Conservation (phyloP, 1,284 basidiomycete genomes). For the Moesziomyces antarcticus region DNA sequence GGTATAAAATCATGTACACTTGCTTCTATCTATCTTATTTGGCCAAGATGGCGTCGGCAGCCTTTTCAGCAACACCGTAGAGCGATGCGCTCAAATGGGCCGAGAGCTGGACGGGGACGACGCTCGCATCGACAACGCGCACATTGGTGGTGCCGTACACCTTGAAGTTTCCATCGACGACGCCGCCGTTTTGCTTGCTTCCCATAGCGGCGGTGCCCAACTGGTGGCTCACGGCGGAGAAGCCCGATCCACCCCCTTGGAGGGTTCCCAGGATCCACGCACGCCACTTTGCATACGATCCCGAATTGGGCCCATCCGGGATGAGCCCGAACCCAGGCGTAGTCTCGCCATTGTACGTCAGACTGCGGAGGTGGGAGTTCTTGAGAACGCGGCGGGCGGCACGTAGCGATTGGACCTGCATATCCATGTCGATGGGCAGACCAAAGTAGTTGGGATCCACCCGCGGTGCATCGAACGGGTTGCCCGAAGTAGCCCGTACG, state of each 20-base stretch:
- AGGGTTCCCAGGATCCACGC: conserved; percentile 66
- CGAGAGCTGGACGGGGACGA: conserved; percentile 51
- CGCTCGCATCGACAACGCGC: conserved; percentile 58
- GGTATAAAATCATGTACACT: background rate
- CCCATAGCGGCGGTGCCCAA: conserved; percentile 77
- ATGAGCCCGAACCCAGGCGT: conserved; percentile 64
- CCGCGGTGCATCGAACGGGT: conserved; percentile 26
- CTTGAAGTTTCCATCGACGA: conserved; percentile 65
- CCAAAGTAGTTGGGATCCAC: conserved; percentile 66
- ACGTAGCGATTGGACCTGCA: conserved; percentile 65
- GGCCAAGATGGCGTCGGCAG: conserved; percentile 40
- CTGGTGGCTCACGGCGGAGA: conserved; percentile 71
- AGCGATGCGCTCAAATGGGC: conserved; percentile 55
- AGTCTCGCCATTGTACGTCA: conserved; percentile 64
- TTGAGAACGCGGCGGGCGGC: conserved; percentile 64
- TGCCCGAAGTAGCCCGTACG: conserved; percentile 31
- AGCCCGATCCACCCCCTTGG: conserved; percentile 59
- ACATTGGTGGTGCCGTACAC: conserved; percentile 67
- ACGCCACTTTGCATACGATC: conserved; percentile 65
- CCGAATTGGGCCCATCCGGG: conserved; percentile 54
- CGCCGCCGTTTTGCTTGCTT: conserved; percentile 73
- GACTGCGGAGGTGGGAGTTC: conserved; percentile 47
- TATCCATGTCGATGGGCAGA: conserved; percentile 66
- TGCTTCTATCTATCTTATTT: background rate
- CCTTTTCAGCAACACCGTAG: conserved; percentile 58